Evolutionary conservation across 371 early-diverging fungal genomes (phyloP), one percentile per base, ranked within the genome.

Genomic region (Fennellomyces sp.): DNA sequence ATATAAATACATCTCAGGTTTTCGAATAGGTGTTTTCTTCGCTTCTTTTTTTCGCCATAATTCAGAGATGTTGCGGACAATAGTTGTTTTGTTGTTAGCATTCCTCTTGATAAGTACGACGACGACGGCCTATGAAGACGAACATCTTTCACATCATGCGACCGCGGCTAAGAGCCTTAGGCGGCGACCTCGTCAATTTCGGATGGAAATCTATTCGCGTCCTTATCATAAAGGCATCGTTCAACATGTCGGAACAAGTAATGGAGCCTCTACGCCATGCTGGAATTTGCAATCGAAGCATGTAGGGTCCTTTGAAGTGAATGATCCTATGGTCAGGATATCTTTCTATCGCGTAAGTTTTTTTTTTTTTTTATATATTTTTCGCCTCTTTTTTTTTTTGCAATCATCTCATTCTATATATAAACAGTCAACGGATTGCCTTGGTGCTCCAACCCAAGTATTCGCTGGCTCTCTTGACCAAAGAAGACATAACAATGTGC

Each of bases 291-390:
- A 50, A n/a, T 51, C 49, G 17, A 59, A 51, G 28, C 59, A 59
- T 51, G 38, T 59, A 8, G 59, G 59, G 4, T 50, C 59, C 0
- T 27, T 59, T 13, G 49, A 36, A 35, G 51, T 59, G 39, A 59
- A 59, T 59, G 59, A 59, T 51, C 59, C 59, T 7, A 59, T 59
- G 50, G 48, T 59, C 19, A 59, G 51, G 29, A 38, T 59, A 38
- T 28, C 33, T 6, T 59, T 59, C 49, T 59, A 51, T 27, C 33
- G 59, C 19, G 59, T 59, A 59, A 51, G 59, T 50, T 4, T 21
- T 5, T 2, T 23, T 25, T n/a, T 2, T 2, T 48, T 31, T 19
- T 48, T 48, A 58, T 19, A 19, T 35, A 52, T 52, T 2, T 8
- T 26, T 12, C 17, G 28, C 8, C 13, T 23, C 19, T 8, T 5